Base-by-base conservation (phyloP, 2,329 filamentous ascomycete species). In the Ceratocystis eucalypticola region DNA sequence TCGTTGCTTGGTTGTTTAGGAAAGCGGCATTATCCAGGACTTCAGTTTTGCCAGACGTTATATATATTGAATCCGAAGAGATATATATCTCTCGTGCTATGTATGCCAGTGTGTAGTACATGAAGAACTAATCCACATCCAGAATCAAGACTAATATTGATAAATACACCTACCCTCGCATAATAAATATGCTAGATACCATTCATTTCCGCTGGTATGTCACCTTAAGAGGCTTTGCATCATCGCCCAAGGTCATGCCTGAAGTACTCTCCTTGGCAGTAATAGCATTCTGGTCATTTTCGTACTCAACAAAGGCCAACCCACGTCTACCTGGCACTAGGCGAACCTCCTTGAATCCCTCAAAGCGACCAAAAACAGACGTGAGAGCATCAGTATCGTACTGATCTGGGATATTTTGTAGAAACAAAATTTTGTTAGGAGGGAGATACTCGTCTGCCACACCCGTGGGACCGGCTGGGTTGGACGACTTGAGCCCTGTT, bases 361-460 rank as follows among this genome's bases (percentile, higher is more conserved):
- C 89, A 78, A 95, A 99, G 62, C 88, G 86, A 63, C 86, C 85
- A 77, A 97, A 99, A 69, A 97, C 85, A 41, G 82, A 81, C 0
- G 86, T 88, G 65, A 99, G 83, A 28, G 82, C 84, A 70, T 96
- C 91, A 72, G 89, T 85, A 74, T 89, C 88, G 76, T 89, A 91
- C 70, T 91, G 88, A 69, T 93, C 89, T 7, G 94, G 92, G 45
- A 99, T 77, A 72, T 97, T 93, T 78, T 95, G 91, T 69, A 97
- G 80, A 78, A 97, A 96, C 45, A 99, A 83, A 70, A 91, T 96
- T 79, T 96, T 96, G 83, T 97, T 97, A 45, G 94, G 93, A 3
- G 93, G 93, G 3, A 97, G 84, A 76, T 96, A 97, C 77, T 99
- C 94, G 82, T 97, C 94, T n/a, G 92, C 91, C 20, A 97, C 87